Conservation (phyloP, 192 early-diverging fungal genomes). For the Backusella westeae region DNA sequence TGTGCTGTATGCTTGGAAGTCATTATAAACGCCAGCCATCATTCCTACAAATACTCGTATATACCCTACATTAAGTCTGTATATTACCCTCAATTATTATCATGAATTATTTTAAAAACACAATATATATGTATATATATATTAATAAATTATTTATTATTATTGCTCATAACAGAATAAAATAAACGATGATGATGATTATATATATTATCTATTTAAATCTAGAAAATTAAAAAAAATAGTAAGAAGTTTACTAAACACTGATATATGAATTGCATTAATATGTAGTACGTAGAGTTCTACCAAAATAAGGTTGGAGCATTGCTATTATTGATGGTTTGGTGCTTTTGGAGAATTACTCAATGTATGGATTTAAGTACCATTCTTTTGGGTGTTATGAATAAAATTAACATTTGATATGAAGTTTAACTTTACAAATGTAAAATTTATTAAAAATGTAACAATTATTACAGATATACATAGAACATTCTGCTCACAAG, state of each 20-base stretch:
- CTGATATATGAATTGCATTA: too few relatives aligned
- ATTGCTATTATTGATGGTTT: background rate
- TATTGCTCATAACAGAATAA: too few relatives aligned
- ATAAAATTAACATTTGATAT: background rate
- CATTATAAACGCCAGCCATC: background rate
- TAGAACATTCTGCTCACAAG: background rate
- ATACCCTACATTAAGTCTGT: too few relatives aligned
- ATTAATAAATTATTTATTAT: too few relatives aligned
- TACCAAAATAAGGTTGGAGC: background rate
- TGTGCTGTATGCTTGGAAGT: constrained; percentile 19
- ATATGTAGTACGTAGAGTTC: background rate
- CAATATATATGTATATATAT: too few relatives aligned
- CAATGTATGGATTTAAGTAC: background rate
- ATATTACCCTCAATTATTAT: too few relatives aligned
- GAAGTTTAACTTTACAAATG: background rate
- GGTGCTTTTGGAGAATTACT: background rate
- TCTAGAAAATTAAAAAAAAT: too few relatives aligned
- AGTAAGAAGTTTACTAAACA: too few relatives aligned
- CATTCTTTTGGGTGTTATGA: background rate
- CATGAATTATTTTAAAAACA: too few relatives aligned
- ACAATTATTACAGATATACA: background rate
- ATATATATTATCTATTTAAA: too few relatives aligned
- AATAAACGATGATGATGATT: too few relatives aligned
- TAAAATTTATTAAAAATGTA: background rate
- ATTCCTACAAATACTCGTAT: too few relatives aligned